Base-by-base conservation (phyloP, 2,329 filamentous ascomycete species). In the Dryadomyces quercivorus region DNA sequence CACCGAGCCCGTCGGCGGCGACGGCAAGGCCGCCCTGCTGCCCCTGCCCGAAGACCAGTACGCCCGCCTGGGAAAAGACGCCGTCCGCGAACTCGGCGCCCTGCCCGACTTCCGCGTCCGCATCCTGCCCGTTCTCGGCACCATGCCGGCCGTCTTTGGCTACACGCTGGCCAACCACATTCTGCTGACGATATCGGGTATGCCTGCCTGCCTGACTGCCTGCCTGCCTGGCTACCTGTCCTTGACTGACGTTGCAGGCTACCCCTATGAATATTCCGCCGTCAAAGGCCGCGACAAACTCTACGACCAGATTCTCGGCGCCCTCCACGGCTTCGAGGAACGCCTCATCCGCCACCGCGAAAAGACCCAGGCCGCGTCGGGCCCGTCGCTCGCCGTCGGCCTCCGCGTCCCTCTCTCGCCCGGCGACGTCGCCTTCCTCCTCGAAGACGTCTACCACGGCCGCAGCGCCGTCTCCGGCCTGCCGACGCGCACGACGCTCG, bases 91-190 rank as follows among this genome's bases (percentile, higher is more conserved):
- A 60, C 76, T 97, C 0, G 87, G 90, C 46, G 88, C 94, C 0
- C 77, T 98, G 51, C 87, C 91, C 1, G 91, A 95, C 65, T 98
- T 98, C 68, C 80, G 93, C 22, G 88, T 95, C 10, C 80, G 93
- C n/a, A 98, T 98, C 55, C 70, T 98, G 9, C 93, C 93, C 0
- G 93, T 98, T 0, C 72, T 98, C 3, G 93, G 93, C 1, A 98
- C 93, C 0, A 96, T 98, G 91, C 93, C 93, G 0, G 92, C 93
- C 2, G 85, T 97, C 1, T 98, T 98, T 67, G 93, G 93, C 9
- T 86, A 96, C 55, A 87, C 86, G 0, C 81, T 88, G 9, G 93
- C 93, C 4, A 98, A 97, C 69, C 89, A 97, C 65, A 82, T 97
- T 57, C 92, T 98, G 60, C 77, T 95, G 55, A 81, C 82, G 56